Evolutionary conservation across 2,329 filamentous ascomycete species (phyloP).

Genomic region (Venturia oleaginea): DNA sequence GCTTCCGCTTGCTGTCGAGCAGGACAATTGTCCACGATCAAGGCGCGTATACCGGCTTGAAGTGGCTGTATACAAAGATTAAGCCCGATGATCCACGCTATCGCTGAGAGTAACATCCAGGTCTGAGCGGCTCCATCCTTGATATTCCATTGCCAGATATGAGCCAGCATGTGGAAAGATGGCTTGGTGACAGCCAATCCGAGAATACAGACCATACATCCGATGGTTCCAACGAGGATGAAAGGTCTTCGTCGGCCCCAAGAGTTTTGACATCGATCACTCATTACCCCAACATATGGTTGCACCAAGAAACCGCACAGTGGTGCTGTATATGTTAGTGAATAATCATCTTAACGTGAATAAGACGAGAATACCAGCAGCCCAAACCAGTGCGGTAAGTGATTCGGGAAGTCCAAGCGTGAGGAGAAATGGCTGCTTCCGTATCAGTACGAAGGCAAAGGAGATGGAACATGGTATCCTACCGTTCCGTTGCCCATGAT

Average conservation of each 20-base stretch:
- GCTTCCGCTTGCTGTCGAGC: constrained; percentile 23
- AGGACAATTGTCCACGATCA: constrained; percentile 26
- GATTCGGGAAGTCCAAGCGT: constrained; percentile 77
- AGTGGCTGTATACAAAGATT: constrained; percentile 27
- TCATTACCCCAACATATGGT: constrained; percentile 73
- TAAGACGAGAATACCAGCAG: constrained; percentile 37
- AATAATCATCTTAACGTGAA: background rate
- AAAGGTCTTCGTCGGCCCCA: constrained; percentile 79
- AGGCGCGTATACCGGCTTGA: constrained; percentile 24
- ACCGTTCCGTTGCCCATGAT: constrained; percentile 18
- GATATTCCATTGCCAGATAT: constrained; percentile 41
- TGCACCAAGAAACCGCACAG: constrained; percentile 71
- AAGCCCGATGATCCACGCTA: constrained; percentile 21
- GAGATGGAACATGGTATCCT: background rate
- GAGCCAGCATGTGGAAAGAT: background rate
- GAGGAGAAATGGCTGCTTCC: constrained; percentile 52
- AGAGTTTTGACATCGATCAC: constrained; percentile 63
- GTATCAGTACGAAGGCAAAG: background rate
- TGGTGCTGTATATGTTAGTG: constrained; percentile 41
- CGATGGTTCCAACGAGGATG: constrained; percentile 60
- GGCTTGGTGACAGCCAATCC: constrained; percentile 60
- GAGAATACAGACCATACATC: constrained; percentile 59
- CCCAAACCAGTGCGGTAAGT: constrained; percentile 75
- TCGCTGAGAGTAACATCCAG: constrained; percentile 15
- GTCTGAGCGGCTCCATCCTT: background rate